These are phyloP conservation scores for Boletus sp. DNA, from an alignment of 1,284 basidiomycete genomes.

Conservation along the genomic window DNA sequence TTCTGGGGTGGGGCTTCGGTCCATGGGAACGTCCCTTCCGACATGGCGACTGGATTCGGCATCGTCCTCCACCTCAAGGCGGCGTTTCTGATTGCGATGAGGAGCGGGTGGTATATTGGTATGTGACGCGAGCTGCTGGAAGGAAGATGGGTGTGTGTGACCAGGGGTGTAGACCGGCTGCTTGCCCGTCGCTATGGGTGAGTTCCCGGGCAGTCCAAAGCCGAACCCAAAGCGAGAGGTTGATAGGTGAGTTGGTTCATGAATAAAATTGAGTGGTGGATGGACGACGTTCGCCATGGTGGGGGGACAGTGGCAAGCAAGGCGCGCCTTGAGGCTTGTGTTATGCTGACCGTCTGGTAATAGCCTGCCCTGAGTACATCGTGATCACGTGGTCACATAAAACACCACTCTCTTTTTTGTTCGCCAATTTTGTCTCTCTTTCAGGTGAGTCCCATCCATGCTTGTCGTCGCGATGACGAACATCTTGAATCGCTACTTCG, in stretches of 20 bases:
- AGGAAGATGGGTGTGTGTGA: conserved; percentile 44
- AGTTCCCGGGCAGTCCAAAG: conserved; percentile 52
- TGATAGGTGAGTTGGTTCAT: conserved; percentile 56
- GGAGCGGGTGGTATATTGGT: conserved; percentile 37
- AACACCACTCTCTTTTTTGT: conserved; percentile 35
- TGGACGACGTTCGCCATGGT: conserved; percentile 71
- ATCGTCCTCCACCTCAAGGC: conserved; percentile 59
- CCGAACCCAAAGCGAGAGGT: conserved; percentile 68
- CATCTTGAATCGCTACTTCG: conserved; percentile 81
- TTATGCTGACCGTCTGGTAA: too few species aligned
- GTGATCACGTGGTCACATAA: conserved; percentile 29
- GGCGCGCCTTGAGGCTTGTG: conserved; percentile 7
- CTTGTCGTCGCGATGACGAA: conserved; percentile 48
- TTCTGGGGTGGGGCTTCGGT: conserved; percentile 76
- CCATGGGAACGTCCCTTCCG: conserved; percentile 65
- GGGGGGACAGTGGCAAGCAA: conserved; percentile 29
- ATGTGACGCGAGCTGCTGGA: conserved; percentile 46
- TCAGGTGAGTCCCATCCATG: conserved; percentile 21
- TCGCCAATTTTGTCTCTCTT: conserved; percentile 22
- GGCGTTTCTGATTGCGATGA: conserved; percentile 52
- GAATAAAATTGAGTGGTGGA: conserved; percentile 61
- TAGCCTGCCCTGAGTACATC: conserved; percentile 24
- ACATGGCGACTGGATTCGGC: conserved; percentile 36
- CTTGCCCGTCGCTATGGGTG: conserved; percentile 37
- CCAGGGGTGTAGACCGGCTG: conserved; percentile 32